Percentiles rank a stretch among this genome's conserved stretches.
These are phyloP conservation scores for Sutorius australiensis DNA, from an alignment of 768 basidiomycete species.

Conservation along the genomic window DNA sequence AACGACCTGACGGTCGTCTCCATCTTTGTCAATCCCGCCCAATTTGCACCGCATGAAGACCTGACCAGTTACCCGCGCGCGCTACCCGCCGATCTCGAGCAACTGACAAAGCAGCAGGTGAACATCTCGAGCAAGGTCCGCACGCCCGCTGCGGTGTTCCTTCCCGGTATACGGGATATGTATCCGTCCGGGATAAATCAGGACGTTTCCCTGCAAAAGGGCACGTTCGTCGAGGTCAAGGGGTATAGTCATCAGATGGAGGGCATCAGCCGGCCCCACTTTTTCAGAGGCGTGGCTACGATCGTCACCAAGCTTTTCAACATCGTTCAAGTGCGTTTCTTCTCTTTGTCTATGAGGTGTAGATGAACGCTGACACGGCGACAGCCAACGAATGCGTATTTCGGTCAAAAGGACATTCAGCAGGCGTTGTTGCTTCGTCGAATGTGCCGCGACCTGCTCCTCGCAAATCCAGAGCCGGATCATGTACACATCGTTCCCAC, in stretches of 20 bases:
- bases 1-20: slow-evolving; percentile 90
- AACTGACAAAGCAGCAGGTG: slow-evolving; percentile 43
- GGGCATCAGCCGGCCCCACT: slow-evolving; percentile 79
- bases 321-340: slow-evolving; percentile 63
- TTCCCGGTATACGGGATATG: slow-evolving; percentile 78
- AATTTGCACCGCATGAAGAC: slow-evolving; percentile 96
- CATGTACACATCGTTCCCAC: slow-evolving; percentile 89
- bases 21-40: slow-evolving; percentile 97
- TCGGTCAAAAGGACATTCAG: slow-evolving; percentile 98
- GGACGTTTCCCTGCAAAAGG: slow-evolving; percentile 67
- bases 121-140: slow-evolving; percentile 32
- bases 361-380: neutral
- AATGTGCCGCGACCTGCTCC: slow-evolving; percentile 72
- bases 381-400: slow-evolving; percentile 85
- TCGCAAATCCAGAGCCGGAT: slow-evolving; percentile 68
- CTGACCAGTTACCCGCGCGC: slow-evolving; percentile 89
- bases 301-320: slow-evolving; percentile 96
- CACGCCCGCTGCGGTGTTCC: slow-evolving; percentile 67
- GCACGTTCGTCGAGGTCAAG: slow-evolving; percentile 90
- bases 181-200: slow-evolving; percentile 91
- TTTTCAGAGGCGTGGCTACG: slow-evolving; percentile 94
- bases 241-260: slow-evolving; percentile 94
- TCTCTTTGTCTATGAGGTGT: neutral
- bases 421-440: slow-evolving; percentile 84
- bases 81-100: slow-evolving; percentile 65